phyloP scores from a whole-genome alignment of 1,284 basidiomycete species.

The Paramarasmius palmivorus region DNA sequence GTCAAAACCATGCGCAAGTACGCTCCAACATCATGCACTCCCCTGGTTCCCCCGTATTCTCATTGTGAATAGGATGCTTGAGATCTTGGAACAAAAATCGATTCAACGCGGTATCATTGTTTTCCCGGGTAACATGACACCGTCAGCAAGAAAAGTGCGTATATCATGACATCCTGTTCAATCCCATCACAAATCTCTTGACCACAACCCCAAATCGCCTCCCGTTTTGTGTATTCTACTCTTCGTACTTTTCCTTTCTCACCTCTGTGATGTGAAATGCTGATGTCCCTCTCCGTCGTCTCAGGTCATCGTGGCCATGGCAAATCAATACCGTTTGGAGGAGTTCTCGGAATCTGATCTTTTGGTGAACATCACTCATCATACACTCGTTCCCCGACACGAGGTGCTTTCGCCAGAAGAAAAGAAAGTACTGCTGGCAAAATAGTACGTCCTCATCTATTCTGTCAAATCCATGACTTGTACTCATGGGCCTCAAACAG shows the following conservation, averaged over 20 bases:
- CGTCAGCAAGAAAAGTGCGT: slow-evolving; percentile 89
- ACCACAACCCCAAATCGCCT: not conserved
- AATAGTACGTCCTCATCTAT: slow-evolving; percentile 73
- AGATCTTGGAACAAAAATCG: slow-evolving; percentile 85
- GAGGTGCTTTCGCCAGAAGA: slow-evolving; percentile 86
- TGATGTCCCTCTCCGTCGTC: slow-evolving; percentile 3
- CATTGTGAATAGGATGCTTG: slow-evolving; percentile 67
- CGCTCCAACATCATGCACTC: slow-evolving; percentile 29
- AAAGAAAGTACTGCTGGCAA: slow-evolving; percentile 85
- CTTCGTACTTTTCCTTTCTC: slow-evolving; percentile 8
- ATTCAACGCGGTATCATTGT: slow-evolving; percentile 94
- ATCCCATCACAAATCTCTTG: not conserved
- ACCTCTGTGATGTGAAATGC: slow-evolving; percentile 13
- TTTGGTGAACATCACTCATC: slow-evolving; percentile 96
- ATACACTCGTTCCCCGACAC: slow-evolving; percentile 93
- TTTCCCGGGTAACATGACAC: slow-evolving; percentile 95
- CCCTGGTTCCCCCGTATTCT: slow-evolving; percentile 5
- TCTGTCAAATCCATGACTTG: slow-evolving; percentile 12
- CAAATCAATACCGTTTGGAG: slow-evolving; percentile 84
- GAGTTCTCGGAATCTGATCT: slow-evolving; percentile 97
- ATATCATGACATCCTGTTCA: not conserved
- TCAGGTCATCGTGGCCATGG: slow-evolving; percentile 89
- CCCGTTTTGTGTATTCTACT: not conserved
- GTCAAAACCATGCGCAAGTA: slow-evolving; percentile 97
- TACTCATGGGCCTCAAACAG: slow-evolving; percentile 40